These are phyloP conservation scores for Geotrichum phurueaensis DNA, from an alignment of 1,139 yeast species.

Conservation along the genomic window DNA sequence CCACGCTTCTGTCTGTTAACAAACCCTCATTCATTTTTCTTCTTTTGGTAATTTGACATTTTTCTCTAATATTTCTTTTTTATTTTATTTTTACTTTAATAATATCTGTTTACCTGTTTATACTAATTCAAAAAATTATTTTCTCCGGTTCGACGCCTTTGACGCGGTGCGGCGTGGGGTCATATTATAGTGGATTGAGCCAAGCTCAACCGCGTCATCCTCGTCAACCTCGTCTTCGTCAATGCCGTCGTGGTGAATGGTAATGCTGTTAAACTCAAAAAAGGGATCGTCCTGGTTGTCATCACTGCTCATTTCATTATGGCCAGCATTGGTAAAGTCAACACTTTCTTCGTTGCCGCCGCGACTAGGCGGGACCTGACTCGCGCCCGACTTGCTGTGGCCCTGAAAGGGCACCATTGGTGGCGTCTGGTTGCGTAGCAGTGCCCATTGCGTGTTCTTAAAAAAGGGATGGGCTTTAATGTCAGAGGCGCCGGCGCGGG, in stretches of 20 bases:
- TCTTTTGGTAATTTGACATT: background rate
- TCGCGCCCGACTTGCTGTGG: background rate
- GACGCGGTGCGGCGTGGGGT: background rate
- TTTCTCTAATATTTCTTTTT: background rate
- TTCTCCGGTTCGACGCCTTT: background rate
- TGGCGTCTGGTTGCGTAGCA: constrained; percentile 82
- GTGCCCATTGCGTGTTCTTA: constrained; percentile 90
- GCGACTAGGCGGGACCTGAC: constrained; percentile 19
- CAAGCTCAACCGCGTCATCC: background rate
- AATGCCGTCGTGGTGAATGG: constrained; percentile 59
- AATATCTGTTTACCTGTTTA: background rate
- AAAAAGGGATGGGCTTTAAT: constrained; percentile 85
- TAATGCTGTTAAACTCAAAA: constrained; percentile 79
- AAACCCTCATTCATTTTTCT: background rate
- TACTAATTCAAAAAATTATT: background rate
- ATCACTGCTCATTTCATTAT: constrained; percentile 15
- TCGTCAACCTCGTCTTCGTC: constrained; percentile 14
- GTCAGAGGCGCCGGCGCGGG: constrained; percentile 93
- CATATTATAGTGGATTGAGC: constrained; percentile 1
- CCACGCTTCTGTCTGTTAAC: constrained; percentile 1
- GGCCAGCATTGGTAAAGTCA: constrained; percentile 8
- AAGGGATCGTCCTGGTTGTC: constrained; percentile 63
- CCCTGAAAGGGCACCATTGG: constrained; percentile 70
- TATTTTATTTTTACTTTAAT: background rate
- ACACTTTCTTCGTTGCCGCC: constrained; percentile 25